Base-by-base conservation (phyloP, 2,329 filamentous ascomycete species). In the Colletotrichum sublineola region DNA sequence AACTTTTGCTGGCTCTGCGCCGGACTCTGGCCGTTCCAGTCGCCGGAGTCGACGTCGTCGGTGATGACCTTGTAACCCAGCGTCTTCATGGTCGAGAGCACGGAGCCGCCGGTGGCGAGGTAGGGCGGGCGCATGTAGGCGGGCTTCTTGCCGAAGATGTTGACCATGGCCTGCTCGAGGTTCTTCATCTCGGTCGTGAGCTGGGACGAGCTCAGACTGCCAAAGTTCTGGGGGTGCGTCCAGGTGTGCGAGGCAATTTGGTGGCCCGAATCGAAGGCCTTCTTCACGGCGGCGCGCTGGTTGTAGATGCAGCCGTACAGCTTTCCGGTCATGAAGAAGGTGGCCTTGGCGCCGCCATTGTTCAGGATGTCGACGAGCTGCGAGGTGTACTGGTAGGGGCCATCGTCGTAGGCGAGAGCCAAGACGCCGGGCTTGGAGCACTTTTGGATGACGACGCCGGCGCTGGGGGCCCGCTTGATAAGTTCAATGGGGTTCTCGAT, bases 21-120 rank as follows among this genome's bases (percentile, higher is more conserved):
- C 0, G 87, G 82, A 5, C 84, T 81, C 71, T 85, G 80, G 63
- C 88, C 85, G 77, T 90, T 86, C 84, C 90, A 91, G 80, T 91
- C 90, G 63, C 89, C 86, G 1, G 89, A 86, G 77, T 92, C 89
- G 61, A 91, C 81, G 74, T 91, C 87, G 76, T 90, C 84, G 76
- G 88, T 91, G 76, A 88, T 86, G 76, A 90, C 85, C 77, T 89
- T 88, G 82, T 90, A 91, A 68, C 87, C 87, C 62, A 91, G 78
- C 67, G 80, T 74, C 68, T 76, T 77, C 81, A 86, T 82, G 18
- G 82, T 82, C 24, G 77, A 76, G 60, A 86, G 79, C 53, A 86
- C 81, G 70, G 81, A 77, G 31, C 84, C 84, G 63, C 84, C 80
- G 3, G 85, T 86, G 69, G 83, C 83, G 55, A 87, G 84, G 79